phyloP scores from a whole-genome alignment of 2,329 filamentous ascomycete species.

The Beauveria bassiana region DNA sequence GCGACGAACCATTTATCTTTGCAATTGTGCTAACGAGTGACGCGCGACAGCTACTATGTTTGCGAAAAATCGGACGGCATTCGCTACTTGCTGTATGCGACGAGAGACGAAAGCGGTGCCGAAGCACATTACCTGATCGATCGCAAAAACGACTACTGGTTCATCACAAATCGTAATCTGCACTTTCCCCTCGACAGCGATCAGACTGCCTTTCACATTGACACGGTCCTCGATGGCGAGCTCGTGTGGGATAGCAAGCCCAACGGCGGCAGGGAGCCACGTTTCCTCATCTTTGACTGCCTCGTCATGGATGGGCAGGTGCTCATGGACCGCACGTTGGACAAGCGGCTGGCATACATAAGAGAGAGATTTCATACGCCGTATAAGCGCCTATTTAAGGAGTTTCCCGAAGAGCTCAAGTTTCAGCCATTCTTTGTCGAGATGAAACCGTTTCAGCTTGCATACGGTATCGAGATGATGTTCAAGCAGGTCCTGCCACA shows the following conservation, averaged over 20 bases:
- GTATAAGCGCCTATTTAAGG: conserved; percentile 54
- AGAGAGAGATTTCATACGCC: conserved; percentile 67
- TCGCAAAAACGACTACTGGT: conserved; percentile 96
- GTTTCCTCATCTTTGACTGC: conserved; percentile 91
- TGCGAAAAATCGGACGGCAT: conserved; percentile 98
- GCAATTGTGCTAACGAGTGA: conserved; percentile 5
- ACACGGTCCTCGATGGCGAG: conserved; percentile 87
- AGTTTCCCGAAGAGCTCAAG: conserved; percentile 60
- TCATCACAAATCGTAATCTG: conserved; percentile 58
- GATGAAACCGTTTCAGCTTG: conserved; percentile 83
- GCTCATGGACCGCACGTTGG: conserved; percentile 70
- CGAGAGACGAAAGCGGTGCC: conserved; percentile 48
- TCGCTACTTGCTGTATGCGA: conserved; percentile 88
- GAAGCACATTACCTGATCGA: conserved; percentile 92
- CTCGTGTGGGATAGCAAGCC: conserved; percentile 75
- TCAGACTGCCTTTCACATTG: conserved; percentile 61
- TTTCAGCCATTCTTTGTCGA: conserved; percentile 74
- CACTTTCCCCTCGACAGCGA: conserved; percentile 72
- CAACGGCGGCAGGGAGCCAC: conserved; percentile 60
- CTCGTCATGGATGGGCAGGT: conserved; percentile 70
- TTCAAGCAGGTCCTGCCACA: conserved; percentile 78
- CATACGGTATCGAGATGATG: conserved; percentile 87
- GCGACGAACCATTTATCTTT: background rate
- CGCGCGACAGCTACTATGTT: conserved; percentile 67
- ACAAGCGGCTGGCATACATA: conserved; percentile 85